Evolutionary conservation across 257 asterid genomes (phyloP).

Genomic region (Marsdenia floribunda): DNA sequence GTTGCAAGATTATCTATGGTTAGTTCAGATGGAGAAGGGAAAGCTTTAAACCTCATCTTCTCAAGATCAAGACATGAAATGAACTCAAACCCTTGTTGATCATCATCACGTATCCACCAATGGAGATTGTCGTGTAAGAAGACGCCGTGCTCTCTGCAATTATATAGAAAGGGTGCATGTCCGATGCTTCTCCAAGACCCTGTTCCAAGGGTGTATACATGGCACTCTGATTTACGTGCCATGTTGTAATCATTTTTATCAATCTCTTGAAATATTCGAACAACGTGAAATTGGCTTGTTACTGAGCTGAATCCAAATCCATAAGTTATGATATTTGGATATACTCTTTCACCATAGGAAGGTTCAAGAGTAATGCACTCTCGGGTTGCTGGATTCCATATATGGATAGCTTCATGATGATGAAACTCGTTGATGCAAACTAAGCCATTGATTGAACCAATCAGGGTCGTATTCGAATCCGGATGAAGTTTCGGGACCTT

Average conservation of each 20-base stretch:
- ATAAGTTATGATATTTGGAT: slow-evolving; percentile 13
- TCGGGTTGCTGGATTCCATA: slow-evolving; percentile 38
- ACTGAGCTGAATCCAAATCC: slow-evolving; percentile 38
- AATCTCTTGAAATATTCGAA: slow-evolving; percentile 33
- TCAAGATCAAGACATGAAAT: slow-evolving; percentile 51
- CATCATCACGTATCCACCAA: slow-evolving; percentile 35
- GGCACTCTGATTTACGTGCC: slow-evolving; percentile 20
- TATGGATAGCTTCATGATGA: background rate
- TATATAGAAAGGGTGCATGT: slow-evolving; percentile 23
- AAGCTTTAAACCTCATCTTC: slow-evolving; percentile 9
- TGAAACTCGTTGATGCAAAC: slow-evolving; percentile 7
- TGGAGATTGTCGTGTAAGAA: slow-evolving; percentile 38
- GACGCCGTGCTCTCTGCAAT: slow-evolving; percentile 25
- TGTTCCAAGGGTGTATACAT: slow-evolving; percentile 41
- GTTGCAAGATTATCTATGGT: background rate
- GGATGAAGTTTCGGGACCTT: background rate
- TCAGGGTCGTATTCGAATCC: background rate
- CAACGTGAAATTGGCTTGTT: slow-evolving; percentile 24
- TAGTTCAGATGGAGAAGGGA: slow-evolving; percentile 18
- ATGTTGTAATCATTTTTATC: background rate
- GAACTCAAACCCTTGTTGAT: slow-evolving; percentile 28
- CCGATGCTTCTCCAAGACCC: slow-evolving; percentile 19
- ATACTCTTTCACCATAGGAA: background rate
- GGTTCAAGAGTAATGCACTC: slow-evolving; percentile 24
- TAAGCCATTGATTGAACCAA: slow-evolving; percentile 25